Conservation (phyloP, 768 basidiomycete species). For the Rhizopogon vinicolor region DNA sequence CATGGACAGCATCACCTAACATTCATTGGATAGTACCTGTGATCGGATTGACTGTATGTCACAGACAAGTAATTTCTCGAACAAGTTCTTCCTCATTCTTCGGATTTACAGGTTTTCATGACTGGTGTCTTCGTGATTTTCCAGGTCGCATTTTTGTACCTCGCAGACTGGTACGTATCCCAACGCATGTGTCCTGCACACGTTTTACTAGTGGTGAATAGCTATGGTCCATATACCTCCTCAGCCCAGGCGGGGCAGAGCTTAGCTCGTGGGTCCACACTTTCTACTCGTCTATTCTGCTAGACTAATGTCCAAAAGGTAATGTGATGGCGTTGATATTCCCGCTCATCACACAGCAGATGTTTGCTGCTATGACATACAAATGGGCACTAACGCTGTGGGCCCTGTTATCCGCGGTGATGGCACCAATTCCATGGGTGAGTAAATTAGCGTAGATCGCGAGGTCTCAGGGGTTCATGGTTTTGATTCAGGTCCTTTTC, state of each 20-base stretch:
- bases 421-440: slow-evolving; percentile 43
- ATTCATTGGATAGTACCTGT: slow-evolving; percentile 56
- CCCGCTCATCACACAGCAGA: slow-evolving; percentile 43
- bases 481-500: slow-evolving; percentile 19
- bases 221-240: slow-evolving; percentile 44
- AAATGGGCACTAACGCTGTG: slow-evolving; percentile 46
- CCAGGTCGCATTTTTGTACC: slow-evolving; percentile 40
- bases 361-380: slow-evolving; percentile 44
- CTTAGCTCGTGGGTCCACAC: slow-evolving; percentile 32
- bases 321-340: slow-evolving; percentile 38
- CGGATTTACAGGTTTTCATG: slow-evolving; percentile 31
- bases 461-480: neutral
- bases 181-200: neutral
- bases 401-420: slow-evolving; percentile 33
- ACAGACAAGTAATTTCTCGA: neutral
- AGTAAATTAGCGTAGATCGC: slow-evolving; percentile 5
- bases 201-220: slow-evolving; percentile 6
- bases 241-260: slow-evolving; percentile 52
- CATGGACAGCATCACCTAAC: slow-evolving; percentile 53
- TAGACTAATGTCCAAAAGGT: slow-evolving; percentile 18
- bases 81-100: neutral
- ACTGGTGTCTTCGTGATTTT: slow-evolving; percentile 37
- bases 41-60: slow-evolving; percentile 17
- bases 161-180: slow-evolving; percentile 46
- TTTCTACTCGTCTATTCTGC: neutral